These are phyloP conservation scores for Endocladia muricata DNA, from an alignment of 31 red algal species.

Conservation along the genomic window DNA sequence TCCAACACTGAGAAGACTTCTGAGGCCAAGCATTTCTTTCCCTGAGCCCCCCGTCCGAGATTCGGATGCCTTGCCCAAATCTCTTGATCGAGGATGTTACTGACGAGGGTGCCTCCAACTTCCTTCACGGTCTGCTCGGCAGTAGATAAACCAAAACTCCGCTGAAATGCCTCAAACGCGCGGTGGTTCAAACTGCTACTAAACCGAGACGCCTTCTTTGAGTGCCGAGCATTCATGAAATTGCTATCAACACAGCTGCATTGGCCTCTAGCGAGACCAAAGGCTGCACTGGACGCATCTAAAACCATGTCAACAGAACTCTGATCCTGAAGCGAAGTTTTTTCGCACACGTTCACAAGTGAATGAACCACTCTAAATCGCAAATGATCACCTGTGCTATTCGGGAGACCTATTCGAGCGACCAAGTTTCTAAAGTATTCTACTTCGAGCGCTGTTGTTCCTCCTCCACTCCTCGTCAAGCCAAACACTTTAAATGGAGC, in stretches of 20 bases:
- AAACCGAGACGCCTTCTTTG: too few relatives aligned
- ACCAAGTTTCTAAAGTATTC: slow-evolving; percentile 51
- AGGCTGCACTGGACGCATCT: slow-evolving; percentile 22
- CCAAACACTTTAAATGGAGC: slow-evolving; percentile 36
- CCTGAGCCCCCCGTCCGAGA: too few relatives aligned
- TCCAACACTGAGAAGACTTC: too few relatives aligned
- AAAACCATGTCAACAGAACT: slow-evolving; percentile 3
- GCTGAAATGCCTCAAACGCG: slow-evolving; percentile 5
- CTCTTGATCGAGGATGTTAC: slow-evolving; percentile 11
- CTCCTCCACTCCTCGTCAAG: slow-evolving; percentile 7
- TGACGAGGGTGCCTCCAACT: slow-evolving; percentile 16
- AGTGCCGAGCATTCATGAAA: too few relatives aligned
- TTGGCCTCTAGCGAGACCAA: slow-evolving; percentile 34
- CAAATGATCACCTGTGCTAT: slow-evolving; percentile 2
- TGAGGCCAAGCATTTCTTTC: too few relatives aligned
- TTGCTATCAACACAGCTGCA: too few relatives aligned
- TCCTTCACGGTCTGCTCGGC: background rate
- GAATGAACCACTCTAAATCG: slow-evolving; percentile 17
- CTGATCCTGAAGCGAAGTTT: background rate
- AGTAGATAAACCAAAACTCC: background rate
- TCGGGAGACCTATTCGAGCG: slow-evolving; percentile 31
- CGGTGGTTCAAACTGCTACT: too few relatives aligned
- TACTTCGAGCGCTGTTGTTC: slow-evolving; percentile 15
- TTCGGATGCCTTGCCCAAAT: too few relatives aligned
- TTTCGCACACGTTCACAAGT: slow-evolving; percentile 16